These are phyloP conservation scores for Sesbania bispinosa DNA, from an alignment of 306 rosid genomes.

Conservation along the genomic window DNA sequence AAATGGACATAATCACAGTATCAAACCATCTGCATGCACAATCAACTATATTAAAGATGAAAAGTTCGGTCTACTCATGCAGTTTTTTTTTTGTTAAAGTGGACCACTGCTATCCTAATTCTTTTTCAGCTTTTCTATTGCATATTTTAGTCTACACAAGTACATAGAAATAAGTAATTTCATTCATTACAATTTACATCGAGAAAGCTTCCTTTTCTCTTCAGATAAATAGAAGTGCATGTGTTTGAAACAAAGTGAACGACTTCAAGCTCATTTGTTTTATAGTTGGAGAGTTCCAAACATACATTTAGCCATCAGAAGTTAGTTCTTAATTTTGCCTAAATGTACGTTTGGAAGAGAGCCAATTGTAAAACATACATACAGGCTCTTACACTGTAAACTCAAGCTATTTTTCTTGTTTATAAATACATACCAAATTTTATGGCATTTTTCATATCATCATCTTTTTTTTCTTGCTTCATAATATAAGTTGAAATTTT, in stretches of 20 bases:
- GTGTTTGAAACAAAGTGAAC: too few relatives aligned
- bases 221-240: not conserved
- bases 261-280: too few relatives aligned
- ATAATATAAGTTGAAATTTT: not conserved
- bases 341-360: too few relatives aligned
- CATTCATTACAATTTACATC: not conserved
- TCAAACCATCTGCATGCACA: not conserved
- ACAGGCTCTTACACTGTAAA: not conserved
- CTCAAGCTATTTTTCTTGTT: not conserved
- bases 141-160: not conserved
- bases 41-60: too few relatives aligned
- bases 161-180: not conserved
- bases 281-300: too few relatives aligned
- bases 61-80: too few relatives aligned
- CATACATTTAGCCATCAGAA: too few relatives aligned
- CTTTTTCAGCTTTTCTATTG: not conserved
- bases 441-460: not conserved
- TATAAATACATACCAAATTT: conserved; percentile 13
- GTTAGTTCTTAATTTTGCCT: too few relatives aligned
- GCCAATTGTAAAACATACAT: not conserved
- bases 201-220: not conserved
- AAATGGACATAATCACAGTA: not conserved
- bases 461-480: not conserved
- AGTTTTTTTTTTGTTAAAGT: not conserved
- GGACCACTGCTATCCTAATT: not conserved